Evolutionary conservation across 1,284 basidiomycete species (phyloP), one percentile per base, ranked within the genome.

Genomic region (Tilletia caries): DNA sequence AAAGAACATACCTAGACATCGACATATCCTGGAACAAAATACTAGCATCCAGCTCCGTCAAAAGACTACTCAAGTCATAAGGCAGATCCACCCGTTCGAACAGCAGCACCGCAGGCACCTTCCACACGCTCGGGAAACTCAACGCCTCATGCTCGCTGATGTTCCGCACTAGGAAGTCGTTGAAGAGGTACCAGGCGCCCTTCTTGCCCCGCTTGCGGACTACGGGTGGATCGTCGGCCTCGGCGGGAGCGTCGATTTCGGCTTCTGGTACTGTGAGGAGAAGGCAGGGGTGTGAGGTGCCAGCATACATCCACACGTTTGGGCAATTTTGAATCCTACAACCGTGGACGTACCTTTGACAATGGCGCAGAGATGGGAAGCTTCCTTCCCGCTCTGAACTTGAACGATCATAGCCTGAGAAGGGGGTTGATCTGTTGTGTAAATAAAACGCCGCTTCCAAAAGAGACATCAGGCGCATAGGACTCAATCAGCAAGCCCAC

Each of bases 111-210:
- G 93, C 89, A 0, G 96, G 96, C 8, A 92, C 88, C 92, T 98
- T 98, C 95, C 95, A 99, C 52, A 86, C 23, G 44, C 70, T 87
- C n/a, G 88, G 90, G 81, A 97, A 95, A 76, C 90, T 89, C 67
- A 98, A 84, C 0, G 92, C 95, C 74, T 98, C 95, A 33, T 89
- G 87, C 82, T 95, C 91, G 0, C 89, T 85, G 32, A 98, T 88
- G 67, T 91, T 91, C 60, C 88, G 87, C 4, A 98, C 96, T 1
- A 91, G 87, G 81, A 99, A 98, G 82, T 98, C 95, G 81, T 99
- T 98, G 88, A 98, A 98, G 70, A 98, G 85, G 80, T 91, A 90
- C 95, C 95, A 98, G 1, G 89, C 88, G 62, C 88, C 89, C 64
- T 66, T 62, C 32, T 62, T 54, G 41, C 12, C 37, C 44, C 29